Percentiles rank a stretch among this genome's conserved stretches.
These are phyloP conservation scores for Platismatia glauca DNA, from an alignment of 495 filamentous ascomycete species.

Conservation along the genomic window DNA sequence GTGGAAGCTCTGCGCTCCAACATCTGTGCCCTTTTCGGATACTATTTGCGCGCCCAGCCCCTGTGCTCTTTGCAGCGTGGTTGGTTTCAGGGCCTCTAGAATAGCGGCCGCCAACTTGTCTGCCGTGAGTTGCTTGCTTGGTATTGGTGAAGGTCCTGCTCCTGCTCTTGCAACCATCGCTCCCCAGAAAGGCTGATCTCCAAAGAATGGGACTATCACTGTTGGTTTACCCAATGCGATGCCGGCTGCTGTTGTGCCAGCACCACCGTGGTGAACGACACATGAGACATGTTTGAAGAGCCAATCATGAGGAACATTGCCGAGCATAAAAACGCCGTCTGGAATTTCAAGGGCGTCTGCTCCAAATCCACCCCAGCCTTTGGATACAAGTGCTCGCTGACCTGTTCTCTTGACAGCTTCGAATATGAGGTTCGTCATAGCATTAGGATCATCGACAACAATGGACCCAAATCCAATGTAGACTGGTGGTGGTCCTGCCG, in stretches of 20 bases:
- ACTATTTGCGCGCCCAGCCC: conserved; percentile 53
- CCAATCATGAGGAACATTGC: conserved; percentile 76
- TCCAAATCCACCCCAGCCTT: conserved; percentile 73
- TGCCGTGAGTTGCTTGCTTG: conserved; percentile 56
- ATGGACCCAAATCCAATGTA: conserved; percentile 82
- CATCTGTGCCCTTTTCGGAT: conserved; percentile 53
- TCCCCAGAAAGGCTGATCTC: conserved; percentile 81
- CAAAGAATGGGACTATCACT: conserved; percentile 74
- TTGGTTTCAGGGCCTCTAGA: conserved; percentile 44
- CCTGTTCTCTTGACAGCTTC: conserved; percentile 56
- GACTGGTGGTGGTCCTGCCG: conserved; percentile 57
- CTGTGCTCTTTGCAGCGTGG: conserved; percentile 46
- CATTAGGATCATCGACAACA: conserved; percentile 64
- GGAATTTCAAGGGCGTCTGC: conserved; percentile 50
- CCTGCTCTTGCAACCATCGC: conserved; percentile 62
- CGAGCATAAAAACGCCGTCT: conserved; percentile 66
- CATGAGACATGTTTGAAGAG: conserved; percentile 65
- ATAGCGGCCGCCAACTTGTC: conserved; percentile 57
- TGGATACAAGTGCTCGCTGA: conserved; percentile 66
- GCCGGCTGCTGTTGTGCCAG: conserved; percentile 71
- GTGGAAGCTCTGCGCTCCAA: conserved; percentile 62
- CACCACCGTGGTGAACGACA: conserved; percentile 77
- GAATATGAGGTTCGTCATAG: conserved; percentile 57
- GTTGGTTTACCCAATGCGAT: conserved; percentile 62
- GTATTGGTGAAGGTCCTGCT: conserved; percentile 64